Evolutionary conservation across 106 monocot genomes (phyloP).

Genomic region (Vanilla planifolia): DNA sequence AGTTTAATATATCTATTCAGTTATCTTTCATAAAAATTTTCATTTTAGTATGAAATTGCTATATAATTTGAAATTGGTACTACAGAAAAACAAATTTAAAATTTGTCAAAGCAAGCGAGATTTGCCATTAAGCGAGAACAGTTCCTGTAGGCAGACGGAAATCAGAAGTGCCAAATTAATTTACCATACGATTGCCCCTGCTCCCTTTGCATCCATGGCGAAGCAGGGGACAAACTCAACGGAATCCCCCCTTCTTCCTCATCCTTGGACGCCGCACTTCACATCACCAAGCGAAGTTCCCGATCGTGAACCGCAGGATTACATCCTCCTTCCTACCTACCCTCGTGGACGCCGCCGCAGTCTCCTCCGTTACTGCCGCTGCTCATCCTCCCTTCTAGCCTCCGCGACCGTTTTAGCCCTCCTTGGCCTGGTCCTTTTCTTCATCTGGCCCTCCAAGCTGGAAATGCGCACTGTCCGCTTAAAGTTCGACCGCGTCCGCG

Average conservation of each 20-base stretch:
- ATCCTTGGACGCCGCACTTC: background rate
- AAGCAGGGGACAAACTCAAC: background rate
- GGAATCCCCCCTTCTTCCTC: background rate
- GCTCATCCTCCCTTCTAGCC: slow-evolving; percentile 27
- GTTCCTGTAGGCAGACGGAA: too few species aligned
- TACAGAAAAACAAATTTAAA: too few species aligned
- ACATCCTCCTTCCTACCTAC: slow-evolving; percentile 31
- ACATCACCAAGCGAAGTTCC: background rate
- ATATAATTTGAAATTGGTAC: too few species aligned
- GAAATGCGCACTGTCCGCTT: slow-evolving; percentile 47
- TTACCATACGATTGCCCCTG: too few species aligned
- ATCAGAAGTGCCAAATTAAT: too few species aligned
- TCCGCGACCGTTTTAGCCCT: slow-evolving; percentile 11
- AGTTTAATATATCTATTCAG: too few species aligned
- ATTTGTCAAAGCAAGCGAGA: too few species aligned
- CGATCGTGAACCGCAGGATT: background rate
- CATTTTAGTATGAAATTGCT: too few species aligned
- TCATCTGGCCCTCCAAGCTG: slow-evolving; percentile 70
- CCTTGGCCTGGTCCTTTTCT: slow-evolving; percentile 27
- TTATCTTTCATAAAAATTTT: too few species aligned
- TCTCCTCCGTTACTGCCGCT: slow-evolving; percentile 9
- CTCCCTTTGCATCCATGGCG: background rate
- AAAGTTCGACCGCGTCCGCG: slow-evolving; percentile 33
- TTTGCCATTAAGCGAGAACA: too few species aligned
- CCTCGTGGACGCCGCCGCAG: slow-evolving; percentile 4